phyloP scores from a whole-genome alignment of 139 green algal genomes.

The Chlorella sp. region DNA sequence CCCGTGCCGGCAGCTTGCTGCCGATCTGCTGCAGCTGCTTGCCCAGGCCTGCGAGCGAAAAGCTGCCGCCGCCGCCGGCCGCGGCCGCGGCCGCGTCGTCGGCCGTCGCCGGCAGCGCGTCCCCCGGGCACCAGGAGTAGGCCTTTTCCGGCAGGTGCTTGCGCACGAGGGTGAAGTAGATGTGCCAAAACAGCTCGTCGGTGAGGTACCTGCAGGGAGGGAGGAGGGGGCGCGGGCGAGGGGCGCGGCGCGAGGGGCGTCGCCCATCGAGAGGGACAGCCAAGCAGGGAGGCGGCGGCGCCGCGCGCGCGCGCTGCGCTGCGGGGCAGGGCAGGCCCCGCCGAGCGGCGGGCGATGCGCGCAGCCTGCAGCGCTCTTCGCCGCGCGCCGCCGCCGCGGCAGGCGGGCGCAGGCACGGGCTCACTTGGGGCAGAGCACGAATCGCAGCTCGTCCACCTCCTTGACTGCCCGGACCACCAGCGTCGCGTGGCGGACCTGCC shows the following conservation, averaged over 20 bases:
- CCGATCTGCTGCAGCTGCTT: conserved; percentile 29
- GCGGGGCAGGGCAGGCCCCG: too few relatives aligned
- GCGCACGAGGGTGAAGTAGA: conserved; percentile 75
- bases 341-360: too few relatives aligned
- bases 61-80: background rate
- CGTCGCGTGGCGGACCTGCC: conserved; percentile 72
- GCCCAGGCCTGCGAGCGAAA: conserved; percentile 25
- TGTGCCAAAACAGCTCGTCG: conserved; percentile 78
- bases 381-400: too few relatives aligned
- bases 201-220: conserved; percentile 63
- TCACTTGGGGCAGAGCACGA: conserved; percentile 77
- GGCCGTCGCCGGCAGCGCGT: conserved; percentile 10
- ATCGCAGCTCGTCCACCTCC: conserved; percentile 83
- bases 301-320: too few relatives aligned
- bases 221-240: too few relatives aligned
- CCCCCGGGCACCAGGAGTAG: conserved; percentile 22
- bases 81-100: conserved; percentile 2
- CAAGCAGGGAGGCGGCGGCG: too few relatives aligned
- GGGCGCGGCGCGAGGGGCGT: too few relatives aligned
- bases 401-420: too few relatives aligned
- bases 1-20: conserved; percentile 23
- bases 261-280: too few relatives aligned
- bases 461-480: conserved; percentile 62
- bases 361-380: too few relatives aligned
- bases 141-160: conserved; percentile 40